These are phyloP conservation scores for Salix exigua DNA, from an alignment of 345 rosid species.

Conservation along the genomic window DNA sequence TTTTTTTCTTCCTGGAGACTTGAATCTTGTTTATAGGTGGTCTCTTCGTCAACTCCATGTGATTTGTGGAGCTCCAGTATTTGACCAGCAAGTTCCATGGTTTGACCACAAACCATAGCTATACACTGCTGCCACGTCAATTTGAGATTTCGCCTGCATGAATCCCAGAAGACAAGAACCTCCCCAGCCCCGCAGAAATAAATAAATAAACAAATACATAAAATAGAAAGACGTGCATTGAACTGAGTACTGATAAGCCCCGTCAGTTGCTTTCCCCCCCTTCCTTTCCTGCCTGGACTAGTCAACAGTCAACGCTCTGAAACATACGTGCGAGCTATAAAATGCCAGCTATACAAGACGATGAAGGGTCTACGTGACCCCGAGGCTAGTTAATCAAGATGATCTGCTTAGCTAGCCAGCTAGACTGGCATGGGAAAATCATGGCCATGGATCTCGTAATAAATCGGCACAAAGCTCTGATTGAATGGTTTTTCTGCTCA, in stretches of 20 bases:
- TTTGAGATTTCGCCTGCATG: background rate
- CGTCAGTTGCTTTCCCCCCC: background rate
- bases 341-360: background rate
- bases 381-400: background rate
- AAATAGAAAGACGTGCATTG: background rate
- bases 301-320: conserved; percentile 11
- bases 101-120: too few relatives aligned
- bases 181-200: too few relatives aligned
- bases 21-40: too few relatives aligned
- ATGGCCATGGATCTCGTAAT: background rate
- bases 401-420: background rate
- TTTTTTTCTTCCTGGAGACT: too few relatives aligned
- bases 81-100: too few relatives aligned
- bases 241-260: too few relatives aligned
- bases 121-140: too few relatives aligned
- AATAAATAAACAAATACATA: too few relatives aligned
- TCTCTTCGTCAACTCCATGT: too few relatives aligned
- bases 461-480: background rate
- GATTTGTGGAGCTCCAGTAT: too few relatives aligned
- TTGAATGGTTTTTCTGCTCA: background rate
- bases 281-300: background rate
- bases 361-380: background rate
- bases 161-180: too few relatives aligned
- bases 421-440: background rate
- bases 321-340: background rate